Evolutionary conservation across 2,329 filamentous ascomycete genomes (phyloP).

Genomic region (Calonectria naviculata): DNA sequence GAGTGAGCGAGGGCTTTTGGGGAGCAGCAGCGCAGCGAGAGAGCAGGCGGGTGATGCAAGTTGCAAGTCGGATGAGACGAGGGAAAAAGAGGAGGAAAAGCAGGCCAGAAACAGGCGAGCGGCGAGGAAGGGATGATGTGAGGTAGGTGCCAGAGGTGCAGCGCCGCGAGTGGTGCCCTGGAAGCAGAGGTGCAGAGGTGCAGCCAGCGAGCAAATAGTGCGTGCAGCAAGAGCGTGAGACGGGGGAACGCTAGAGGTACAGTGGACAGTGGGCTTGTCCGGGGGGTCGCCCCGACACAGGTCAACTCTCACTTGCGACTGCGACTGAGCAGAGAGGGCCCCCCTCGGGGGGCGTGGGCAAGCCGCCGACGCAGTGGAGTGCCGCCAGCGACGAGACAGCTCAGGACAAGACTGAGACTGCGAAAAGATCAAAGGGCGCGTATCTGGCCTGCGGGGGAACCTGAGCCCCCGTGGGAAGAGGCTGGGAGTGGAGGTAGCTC

Average conservation of each 20-base stretch:
- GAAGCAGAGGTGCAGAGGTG: background rate
- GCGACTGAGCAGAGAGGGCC: background rate
- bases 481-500: constrained; percentile 18
- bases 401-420: constrained; percentile 13
- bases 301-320: background rate
- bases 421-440: background rate
- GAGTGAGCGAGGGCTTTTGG: background rate
- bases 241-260: constrained; percentile 4
- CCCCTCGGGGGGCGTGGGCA: constrained; percentile 9
- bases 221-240: constrained; percentile 1
- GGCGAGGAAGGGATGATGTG: constrained; percentile 32
- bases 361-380: constrained; percentile 22
- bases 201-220: constrained; percentile 8
- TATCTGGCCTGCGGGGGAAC: background rate
- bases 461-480: background rate
- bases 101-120: constrained; percentile 29
- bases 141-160: constrained; percentile 26
- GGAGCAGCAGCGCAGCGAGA: constrained; percentile 10
- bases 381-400: constrained; percentile 17
- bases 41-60: constrained; percentile 11
- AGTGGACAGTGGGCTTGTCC: background rate
- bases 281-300: constrained; percentile 1
- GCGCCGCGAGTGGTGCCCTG: constrained; percentile 14
- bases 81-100: constrained; percentile 21
- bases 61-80: constrained; percentile 21